Evolutionary conservation across 352 stramenopile genomes (phyloP).

Genomic region (Phytophthora crassamura): DNA sequence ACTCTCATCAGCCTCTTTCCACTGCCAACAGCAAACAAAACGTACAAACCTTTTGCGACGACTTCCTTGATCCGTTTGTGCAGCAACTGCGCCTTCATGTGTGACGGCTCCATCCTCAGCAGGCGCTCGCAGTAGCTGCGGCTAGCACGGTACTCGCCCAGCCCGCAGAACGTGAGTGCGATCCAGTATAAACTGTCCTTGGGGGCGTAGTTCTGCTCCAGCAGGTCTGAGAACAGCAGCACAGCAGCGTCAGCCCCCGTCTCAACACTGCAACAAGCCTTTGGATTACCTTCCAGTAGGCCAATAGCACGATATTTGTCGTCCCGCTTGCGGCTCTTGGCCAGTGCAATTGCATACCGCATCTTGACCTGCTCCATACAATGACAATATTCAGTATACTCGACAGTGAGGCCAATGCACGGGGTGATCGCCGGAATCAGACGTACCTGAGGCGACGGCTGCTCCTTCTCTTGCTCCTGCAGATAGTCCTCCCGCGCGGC

Average conservation of each 20-base stretch:
- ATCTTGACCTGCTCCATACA: conserved; percentile 64
- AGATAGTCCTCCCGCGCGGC: conserved; percentile 78
- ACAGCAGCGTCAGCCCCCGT: background rate
- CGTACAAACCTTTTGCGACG: conserved; percentile 51
- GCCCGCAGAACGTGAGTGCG: conserved; percentile 65
- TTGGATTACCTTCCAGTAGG: conserved; percentile 65
- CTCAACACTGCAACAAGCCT: too few species aligned
- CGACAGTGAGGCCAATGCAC: too few species aligned
- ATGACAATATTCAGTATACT: background rate
- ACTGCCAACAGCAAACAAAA: background rate
- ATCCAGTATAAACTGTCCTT: conserved; percentile 87
- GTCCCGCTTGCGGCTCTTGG: conserved; percentile 82
- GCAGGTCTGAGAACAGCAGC: conserved; percentile 53
- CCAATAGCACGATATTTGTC: conserved; percentile 79
- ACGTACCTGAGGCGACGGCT: conserved; percentile 63
- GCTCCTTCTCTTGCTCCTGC: conserved; percentile 78
- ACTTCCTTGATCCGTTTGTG: conserved; percentile 83
- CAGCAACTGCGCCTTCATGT: conserved; percentile 75
- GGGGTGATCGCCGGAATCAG: conserved; percentile 13
- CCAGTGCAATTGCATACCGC: conserved; percentile 72
- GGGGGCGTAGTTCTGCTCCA: conserved; percentile 53
- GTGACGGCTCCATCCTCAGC: conserved; percentile 74
- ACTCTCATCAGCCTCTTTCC: conserved; percentile 4
- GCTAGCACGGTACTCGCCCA: conserved; percentile 77
- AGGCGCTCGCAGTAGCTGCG: conserved; percentile 75